Evolutionary conservation across 371 early-diverging fungal species (phyloP), one percentile per base, ranked within the genome.

Genomic region (Umbelopsis sp.): DNA sequence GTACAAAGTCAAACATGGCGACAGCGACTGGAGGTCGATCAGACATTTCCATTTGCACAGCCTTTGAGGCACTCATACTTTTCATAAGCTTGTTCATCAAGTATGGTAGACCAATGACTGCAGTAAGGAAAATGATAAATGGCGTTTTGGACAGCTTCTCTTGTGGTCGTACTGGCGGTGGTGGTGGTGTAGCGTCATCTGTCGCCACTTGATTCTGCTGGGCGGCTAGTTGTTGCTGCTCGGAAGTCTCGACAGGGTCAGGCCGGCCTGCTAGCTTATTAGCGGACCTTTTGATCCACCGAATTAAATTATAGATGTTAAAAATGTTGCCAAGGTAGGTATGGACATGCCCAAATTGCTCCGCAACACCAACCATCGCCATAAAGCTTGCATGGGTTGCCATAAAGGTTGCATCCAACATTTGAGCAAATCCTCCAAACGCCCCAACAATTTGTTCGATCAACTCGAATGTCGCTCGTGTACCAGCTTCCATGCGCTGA

Each of bases 291-390:
- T 86, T 84, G 46, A 93, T 70, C 72, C 88, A 83, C 38, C 92
- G 84, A 71, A 91, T 77, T 20, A 95, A 70, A 35, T 92, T 86
- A 69, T 93, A 87, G 3, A 94, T 77, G 32, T 92, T 88, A 14
- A 97, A 79, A 4, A 94, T 82, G 41, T 93, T 88, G 12, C 96
- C 93, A 1, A 98, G 83, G 68, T 94, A 95, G 29, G 82, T 81
- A 16, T 91, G 84, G n/a, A 97, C 76, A 75, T 91, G 77, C 11
- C 96, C 94, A 74, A 97, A 92, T 76, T 98, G 98, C 67, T 98
- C 99, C 25, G 94, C 96, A 12, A 98, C 96, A 44, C 97, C 98
- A 24, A 97, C 90, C 88, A 97, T 95, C 41, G 97, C 97, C 97
- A 97, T 97, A 72, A 97, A 97, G 32, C 94, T 93, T 9, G 96